Evolutionary conservation across 1,139 yeast species (phyloP).

Genomic region (Saccharomyces hybrid): DNA sequence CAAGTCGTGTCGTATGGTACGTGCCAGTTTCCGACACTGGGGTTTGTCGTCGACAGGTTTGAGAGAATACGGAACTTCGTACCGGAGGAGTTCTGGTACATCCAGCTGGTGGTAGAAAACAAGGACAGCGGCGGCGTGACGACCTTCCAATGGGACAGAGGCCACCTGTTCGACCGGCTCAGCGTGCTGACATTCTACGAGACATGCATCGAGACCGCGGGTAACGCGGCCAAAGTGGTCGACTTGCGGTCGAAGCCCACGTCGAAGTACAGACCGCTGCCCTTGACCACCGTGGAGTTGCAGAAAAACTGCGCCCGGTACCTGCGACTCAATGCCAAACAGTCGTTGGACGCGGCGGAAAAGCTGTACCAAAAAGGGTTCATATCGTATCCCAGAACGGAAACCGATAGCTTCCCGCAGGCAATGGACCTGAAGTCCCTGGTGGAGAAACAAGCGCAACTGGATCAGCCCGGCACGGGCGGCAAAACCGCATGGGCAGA

Average conservation of each 20-base stretch:
- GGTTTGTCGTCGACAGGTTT: slow-evolving; percentile 90
- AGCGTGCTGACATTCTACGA: slow-evolving; percentile 59
- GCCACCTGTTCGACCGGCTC: slow-evolving; percentile 64
- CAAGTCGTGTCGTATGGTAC: slow-evolving; percentile 71
- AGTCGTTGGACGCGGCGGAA: slow-evolving; percentile 79
- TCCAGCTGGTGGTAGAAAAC: slow-evolving; percentile 47
- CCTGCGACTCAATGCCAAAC: slow-evolving; percentile 75
- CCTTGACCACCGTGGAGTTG: slow-evolving; percentile 90
- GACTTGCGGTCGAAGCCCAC: slow-evolving; percentile 57
- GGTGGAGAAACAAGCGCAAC: slow-evolving; percentile 52
- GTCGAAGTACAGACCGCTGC: slow-evolving; percentile 73
- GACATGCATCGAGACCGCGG: slow-evolving; percentile 44
- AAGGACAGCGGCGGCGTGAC: slow-evolving; percentile 29
- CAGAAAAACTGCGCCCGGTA: slow-evolving; percentile 77
- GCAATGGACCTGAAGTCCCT: slow-evolving; percentile 61
- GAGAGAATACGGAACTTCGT: slow-evolving; percentile 63
- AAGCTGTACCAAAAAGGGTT: slow-evolving; percentile 77
- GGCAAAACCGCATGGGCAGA: slow-evolving; percentile 40
- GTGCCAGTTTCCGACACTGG: slow-evolving; percentile 95
- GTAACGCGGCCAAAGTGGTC: slow-evolving; percentile 44
- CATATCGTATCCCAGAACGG: slow-evolving; percentile 94
- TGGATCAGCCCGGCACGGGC: slow-evolving; percentile 17
- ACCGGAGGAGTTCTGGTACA: slow-evolving; percentile 76
- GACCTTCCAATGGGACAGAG: slow-evolving; percentile 59
- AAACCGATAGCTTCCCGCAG: slow-evolving; percentile 79